Evolutionary conservation across 768 basidiomycete species (phyloP).

Genomic region (Gloeopeniophorella convolvens): DNA sequence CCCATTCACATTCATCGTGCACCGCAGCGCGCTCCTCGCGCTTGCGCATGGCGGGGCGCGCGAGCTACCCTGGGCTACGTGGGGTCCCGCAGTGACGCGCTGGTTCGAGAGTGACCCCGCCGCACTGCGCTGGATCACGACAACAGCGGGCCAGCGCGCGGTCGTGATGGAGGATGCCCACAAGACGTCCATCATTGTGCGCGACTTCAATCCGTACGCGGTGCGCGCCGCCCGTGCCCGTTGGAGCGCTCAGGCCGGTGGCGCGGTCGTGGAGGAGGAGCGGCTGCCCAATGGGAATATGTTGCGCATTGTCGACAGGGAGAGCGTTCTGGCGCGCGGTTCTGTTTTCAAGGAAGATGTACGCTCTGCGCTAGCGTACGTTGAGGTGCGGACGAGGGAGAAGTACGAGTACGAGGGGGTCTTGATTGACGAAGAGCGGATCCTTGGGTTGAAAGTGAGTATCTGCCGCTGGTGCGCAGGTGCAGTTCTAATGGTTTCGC

Average conservation of each 20-base stretch:
- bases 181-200: constrained; percentile 16
- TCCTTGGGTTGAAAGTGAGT: constrained; percentile 27
- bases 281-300: constrained; percentile 3
- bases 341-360: constrained; percentile 21
- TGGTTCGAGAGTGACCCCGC: constrained; percentile 24
- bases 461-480: not conserved
- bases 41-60: not conserved
- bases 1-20: constrained; percentile 23
- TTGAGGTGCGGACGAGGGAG: constrained; percentile 18
- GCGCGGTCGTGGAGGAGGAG: constrained; percentile 5
- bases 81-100: constrained; percentile 24
- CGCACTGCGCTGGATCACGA: constrained; percentile 28
- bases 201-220: constrained; percentile 24
- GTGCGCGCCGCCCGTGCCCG: constrained; percentile 10
- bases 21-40: constrained; percentile 21
- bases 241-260: not conserved
- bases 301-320: constrained; percentile 4
- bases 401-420: constrained; percentile 23
- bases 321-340: not conserved
- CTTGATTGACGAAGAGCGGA: constrained; percentile 27
- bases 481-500: not conserved
- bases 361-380: constrained; percentile 23
- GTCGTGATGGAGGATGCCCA: constrained; percentile 13
- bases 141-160: constrained; percentile 28
- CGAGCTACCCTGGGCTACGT: constrained; percentile 20